Percentiles rank a stretch among this genome's conserved stretches.
Conservation (phyloP, 2,329 filamentous ascomycete genomes). For the Aspergillus intermedius region DNA sequence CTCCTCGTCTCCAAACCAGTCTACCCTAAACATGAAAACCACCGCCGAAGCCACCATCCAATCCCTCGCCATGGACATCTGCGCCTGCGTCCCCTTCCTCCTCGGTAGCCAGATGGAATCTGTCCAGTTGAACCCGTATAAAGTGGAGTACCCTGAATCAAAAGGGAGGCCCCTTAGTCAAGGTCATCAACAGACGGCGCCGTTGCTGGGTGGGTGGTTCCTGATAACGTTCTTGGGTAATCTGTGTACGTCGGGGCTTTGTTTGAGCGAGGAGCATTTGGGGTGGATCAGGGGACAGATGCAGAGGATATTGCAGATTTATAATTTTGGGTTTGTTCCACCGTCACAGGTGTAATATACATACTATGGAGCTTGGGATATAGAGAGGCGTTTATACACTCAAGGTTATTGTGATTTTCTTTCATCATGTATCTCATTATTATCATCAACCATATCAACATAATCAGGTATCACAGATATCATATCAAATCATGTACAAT, state of each 20-base stretch:
- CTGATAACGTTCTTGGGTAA: constrained; percentile 14
- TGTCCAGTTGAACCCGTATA: constrained; percentile 13
- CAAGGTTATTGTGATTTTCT: no score
- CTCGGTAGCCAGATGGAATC: constrained; percentile 20
- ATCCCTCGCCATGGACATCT: constrained; percentile 19
- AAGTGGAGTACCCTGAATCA: constrained; percentile 19
- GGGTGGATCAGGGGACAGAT: constrained; percentile 20
- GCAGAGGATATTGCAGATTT: constrained; percentile 19
- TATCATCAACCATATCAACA: no score
- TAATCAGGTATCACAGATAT: no score
- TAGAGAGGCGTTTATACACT: no score
- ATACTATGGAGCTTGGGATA: no score
- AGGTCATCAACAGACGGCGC: constrained; percentile 17
- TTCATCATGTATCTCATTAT: no score
- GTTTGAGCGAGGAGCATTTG: constrained; percentile 12
- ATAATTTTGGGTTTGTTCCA: constrained; percentile 7
- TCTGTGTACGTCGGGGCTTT: constrained; percentile 12
- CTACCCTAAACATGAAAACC: background rate
- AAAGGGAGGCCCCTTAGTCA: constrained; percentile 11
- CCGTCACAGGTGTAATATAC: no score
- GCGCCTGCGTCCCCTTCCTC: constrained; percentile 22
- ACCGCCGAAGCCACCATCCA: constrained; percentile 6
- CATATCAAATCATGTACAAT: background rate
- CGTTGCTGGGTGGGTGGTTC: constrained; percentile 23
- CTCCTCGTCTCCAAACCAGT: background rate